Base-by-base conservation (phyloP, 192 early-diverging fungal species). In the Coemansia reversa region DNA sequence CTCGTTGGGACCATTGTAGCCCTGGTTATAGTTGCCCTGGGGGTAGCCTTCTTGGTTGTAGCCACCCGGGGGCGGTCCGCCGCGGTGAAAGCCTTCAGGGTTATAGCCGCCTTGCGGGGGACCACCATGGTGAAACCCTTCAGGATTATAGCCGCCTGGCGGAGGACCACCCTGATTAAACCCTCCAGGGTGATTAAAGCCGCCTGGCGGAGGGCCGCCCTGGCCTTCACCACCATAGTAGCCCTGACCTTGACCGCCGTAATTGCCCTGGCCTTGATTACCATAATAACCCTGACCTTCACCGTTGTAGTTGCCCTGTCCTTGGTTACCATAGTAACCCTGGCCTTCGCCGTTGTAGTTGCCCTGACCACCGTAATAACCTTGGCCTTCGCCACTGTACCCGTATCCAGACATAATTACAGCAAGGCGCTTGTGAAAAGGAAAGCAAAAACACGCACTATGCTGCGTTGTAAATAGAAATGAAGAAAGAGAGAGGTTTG, bases 361-460 rank as follows among this genome's bases (percentile, higher is more conserved):
- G 27, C 23, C 48, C 24, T 51, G 28, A 16, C 28, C 45, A 49
- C 60, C 48, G 52, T 39, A 20, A 7, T 64, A 33, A 52, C 51
- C 51, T 28, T 51, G 47, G 51, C 51, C 62, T 18, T 29, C 59
- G 47, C 50, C 20, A 8, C 23, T 48, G 24, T 29, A 23, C n/a
- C 54, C 54, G 59, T 60, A 60, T 11, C 59, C 59, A 58, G 55
- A 58, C 55, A 49, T 60, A 16, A 28, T 47, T 49, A 28, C 16
- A 18, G 49, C 16, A 20, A 22, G 49, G 7, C 4, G 16, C 16
- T 50, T 8, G 7, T 50, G 16, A 20, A 22, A 50, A 20, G 49
- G 18, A 7, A 50, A 50, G 49, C 30, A 32, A 32, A 32, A 32
- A 32, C 3, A 32, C 7, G 4, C 7, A 7, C 30, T 32, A 7